Evolutionary conservation across 2,329 filamentous ascomycete species (phyloP).

Genomic region (Aspergillus fructus): DNA sequence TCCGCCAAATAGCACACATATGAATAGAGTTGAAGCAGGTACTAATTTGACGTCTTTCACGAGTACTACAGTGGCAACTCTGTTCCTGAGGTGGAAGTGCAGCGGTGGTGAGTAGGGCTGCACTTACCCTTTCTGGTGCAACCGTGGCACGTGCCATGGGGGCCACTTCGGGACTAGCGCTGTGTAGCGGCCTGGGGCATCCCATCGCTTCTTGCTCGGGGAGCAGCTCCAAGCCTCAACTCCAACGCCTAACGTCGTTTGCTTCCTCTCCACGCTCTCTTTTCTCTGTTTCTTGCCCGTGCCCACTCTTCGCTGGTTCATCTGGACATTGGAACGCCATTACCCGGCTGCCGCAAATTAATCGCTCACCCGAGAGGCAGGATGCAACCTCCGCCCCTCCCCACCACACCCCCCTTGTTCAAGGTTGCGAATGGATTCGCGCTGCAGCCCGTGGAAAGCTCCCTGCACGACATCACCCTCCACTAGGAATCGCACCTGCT

Average conservation of each 20-base stretch:
- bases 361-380: conserved; percentile 4
- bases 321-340: neutral
- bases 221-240: neutral
- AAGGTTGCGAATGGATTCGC: conserved; percentile 23
- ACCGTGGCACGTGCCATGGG: conserved; percentile 1
- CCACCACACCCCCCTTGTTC: conserved; percentile 17
- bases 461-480: conserved; percentile 24
- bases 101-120: neutral
- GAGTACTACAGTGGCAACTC: neutral
- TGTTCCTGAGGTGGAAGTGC: neutral
- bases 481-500: conserved; percentile 12
- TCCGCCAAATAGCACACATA: neutral
- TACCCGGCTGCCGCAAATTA: neutral
- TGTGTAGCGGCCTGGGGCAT: neutral
- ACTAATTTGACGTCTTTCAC: neutral
- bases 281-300: neutral
- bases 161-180: neutral
- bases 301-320: neutral
- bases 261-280: neutral
- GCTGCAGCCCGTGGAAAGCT: conserved; percentile 22
- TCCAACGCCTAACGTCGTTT: neutral
- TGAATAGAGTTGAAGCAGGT: conserved; percentile 4
- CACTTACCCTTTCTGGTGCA: conserved; percentile 2
- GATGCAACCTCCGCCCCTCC: conserved; percentile 20
- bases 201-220: neutral